phyloP scores from a whole-genome alignment of 305 asterid species.

The Withania somnifera region DNA sequence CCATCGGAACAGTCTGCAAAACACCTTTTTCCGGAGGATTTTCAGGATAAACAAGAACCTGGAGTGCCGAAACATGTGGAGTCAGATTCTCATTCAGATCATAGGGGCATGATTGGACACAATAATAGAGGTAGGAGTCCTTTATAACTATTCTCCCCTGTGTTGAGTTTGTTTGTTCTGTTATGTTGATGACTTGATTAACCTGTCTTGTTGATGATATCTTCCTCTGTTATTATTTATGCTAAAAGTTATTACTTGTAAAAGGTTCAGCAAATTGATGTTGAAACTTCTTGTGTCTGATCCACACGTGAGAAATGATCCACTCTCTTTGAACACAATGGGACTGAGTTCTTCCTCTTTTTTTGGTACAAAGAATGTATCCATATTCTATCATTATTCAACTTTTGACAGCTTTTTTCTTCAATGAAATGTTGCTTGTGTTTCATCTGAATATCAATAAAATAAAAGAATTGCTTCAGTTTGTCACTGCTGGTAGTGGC shows the following conservation, averaged over 20 bases:
- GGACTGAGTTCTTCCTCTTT: not conserved
- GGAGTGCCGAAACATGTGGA: conserved; percentile 19
- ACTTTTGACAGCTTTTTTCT: not conserved
- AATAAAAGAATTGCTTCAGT: conserved; percentile 3
- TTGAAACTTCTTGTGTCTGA: not conserved
- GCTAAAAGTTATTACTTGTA: not conserved
- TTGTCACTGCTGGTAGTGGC: not conserved
- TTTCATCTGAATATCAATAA: not conserved
- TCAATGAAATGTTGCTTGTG: not conserved
- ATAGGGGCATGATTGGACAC: conserved; percentile 14
- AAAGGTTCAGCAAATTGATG: not conserved
- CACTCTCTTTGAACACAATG: not conserved
- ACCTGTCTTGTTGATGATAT: not conserved
- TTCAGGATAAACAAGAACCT: conserved; percentile 9
- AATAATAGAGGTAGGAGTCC: conserved; percentile 40
- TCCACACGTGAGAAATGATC: not conserved
- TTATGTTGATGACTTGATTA: not conserved
- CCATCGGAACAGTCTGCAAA: conserved; percentile 53
- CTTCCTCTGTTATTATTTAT: not conserved
- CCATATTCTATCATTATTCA: not conserved
- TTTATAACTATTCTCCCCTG: not conserved
- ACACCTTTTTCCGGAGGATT: conserved; percentile 25
- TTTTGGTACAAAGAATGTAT: not conserved
- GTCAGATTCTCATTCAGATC: conserved; percentile 13
- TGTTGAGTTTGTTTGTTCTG: not conserved